Base-by-base conservation (phyloP, 805 yeast genomes). In the Metschnikowia gelsemii region DNA sequence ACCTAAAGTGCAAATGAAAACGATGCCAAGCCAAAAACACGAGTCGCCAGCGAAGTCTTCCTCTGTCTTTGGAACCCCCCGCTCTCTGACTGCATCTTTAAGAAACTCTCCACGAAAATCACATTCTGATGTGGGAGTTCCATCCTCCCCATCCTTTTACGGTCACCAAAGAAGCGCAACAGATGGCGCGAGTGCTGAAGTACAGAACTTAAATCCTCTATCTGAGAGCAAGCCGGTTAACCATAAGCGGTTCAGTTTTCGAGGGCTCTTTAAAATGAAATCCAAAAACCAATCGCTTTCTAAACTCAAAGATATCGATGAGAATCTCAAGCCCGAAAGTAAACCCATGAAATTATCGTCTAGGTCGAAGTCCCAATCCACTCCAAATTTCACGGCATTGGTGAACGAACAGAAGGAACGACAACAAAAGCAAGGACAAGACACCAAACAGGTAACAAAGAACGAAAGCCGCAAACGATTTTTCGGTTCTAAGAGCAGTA, bases 201-300 rank as follows among this genome's bases (percentile, higher is more conserved):
- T 31, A 14, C 42, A 30, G 17, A 32, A 17, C n/a, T 19, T 33
- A 26, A 20, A 16, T 24, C 9, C 40, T 4, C 16, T 20, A 18
- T 17, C 43, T 3, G 35, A 37, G 5, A 25, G 25, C 3, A 46
- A 50, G 16, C 23, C 42, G 5, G 32, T 32, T 2, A 46, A 38
- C 29, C 54, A 57, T 52, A 63, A 66, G 38, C 62, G 61, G 43
- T 70, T 70, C 44, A 64, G 71, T 31, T 64, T 70, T 55, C 62
- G 59, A 34, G 57, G 66, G 2, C 55, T 70, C 20, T 69, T 70
- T 55, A 67, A 63, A 45, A 59, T 60, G 46, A 67, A 61, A 45
- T 61, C 69, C 2, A 66, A 62, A 42, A 52, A 42, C 39, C 68
- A 62, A 38, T 50, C 61, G 30, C 50, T 52, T 22, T 39, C 46